Evolutionary conservation across 805 yeast species (phyloP).

Genomic region (Candida coquimbonensis): DNA sequence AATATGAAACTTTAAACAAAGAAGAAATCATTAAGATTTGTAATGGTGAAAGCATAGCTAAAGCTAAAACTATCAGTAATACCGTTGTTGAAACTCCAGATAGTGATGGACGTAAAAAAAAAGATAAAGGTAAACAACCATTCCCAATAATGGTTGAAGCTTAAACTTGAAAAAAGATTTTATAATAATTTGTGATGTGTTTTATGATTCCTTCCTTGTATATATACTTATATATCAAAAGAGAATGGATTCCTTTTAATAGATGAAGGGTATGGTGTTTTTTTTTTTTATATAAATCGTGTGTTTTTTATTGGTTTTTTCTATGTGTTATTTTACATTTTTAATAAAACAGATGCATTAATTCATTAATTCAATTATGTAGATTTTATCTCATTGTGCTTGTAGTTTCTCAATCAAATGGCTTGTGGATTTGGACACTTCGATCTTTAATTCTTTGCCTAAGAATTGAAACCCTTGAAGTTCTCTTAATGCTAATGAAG

Average conservation of each 20-base stretch:
- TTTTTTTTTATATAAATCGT: neutral
- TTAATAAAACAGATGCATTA: slow-evolving; percentile 1
- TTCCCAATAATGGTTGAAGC: slow-evolving; percentile 24
- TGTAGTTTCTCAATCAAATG: slow-evolving; percentile 10
- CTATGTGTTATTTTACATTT: neutral
- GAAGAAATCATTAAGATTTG: slow-evolving; percentile 87
- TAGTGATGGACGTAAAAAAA: slow-evolving; percentile 33
- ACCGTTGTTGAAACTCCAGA: slow-evolving; percentile 59
- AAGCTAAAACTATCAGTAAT: slow-evolving; percentile 64
- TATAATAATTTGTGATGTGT: neutral
- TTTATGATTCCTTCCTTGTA: slow-evolving; percentile 3
- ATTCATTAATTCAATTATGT: neutral
- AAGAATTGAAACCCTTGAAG: slow-evolving; percentile 44
- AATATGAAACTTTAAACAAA: slow-evolving; percentile 88
- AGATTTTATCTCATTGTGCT: neutral
- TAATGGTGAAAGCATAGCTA: slow-evolving; percentile 67
- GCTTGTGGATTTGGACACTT: slow-evolving; percentile 33
- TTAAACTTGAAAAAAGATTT: neutral
- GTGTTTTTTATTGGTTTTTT: too few relatives aligned
- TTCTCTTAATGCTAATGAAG: slow-evolving; percentile 42
- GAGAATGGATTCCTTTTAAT: neutral
- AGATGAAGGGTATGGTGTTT: neutral
- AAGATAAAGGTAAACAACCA: slow-evolving; percentile 27
- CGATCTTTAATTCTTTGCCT: slow-evolving; percentile 42
- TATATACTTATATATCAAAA: neutral